Base-by-base conservation (phyloP, 345 rosid genomes). In the Rhodamnia rubescens region DNA sequence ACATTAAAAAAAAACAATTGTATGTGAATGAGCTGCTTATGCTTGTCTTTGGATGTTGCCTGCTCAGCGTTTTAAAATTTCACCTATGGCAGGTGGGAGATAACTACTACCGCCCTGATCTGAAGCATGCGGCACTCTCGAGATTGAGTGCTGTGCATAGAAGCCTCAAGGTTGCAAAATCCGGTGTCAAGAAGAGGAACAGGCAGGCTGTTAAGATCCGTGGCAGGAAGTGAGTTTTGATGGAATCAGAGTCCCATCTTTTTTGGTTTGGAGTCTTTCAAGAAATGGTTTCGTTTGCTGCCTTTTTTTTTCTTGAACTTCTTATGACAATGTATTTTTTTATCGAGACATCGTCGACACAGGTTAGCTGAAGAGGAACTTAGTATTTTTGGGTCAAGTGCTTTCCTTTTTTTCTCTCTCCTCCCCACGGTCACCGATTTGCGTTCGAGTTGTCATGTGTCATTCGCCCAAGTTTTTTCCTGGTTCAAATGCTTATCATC, bases 161-260 rank as follows among this genome's bases (percentile, higher is more conserved):
- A 89, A 92, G 99, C 89, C 91, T 96, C 59, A 95, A 92, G 93
- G 94, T 95, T 83, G 89, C 97, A 22, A 97, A 93, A 88, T 95
- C 98, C 50, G 99, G 99, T 88, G 95, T 88, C 85, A 96, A 95
- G 95, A 94, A 96, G 97, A 94, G 91, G 91, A 96, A 92, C 91
- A 94, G 99, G 85, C 99, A 96, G 87, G 94, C 89, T 11, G 56
- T 69, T 9, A 94, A 84, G 90, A 82, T 78, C 86, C 40, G 42
- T 1, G 74, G 88, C 75, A 85, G 90, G 83, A 93, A 90, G 85
- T 92, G 88, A 90, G 86, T 24, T 32, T 1, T 51, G 53, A 20
- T 22, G 26, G 52, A 11, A 32, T 22, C 1, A 53, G 27, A 53
- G 44, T 42, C 27, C 24, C n/a, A n/a, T n/a, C n/a, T n/a, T 11